These are phyloP conservation scores for Pascua guehoae DNA, from an alignment of 1,284 basidiomycete species.

Conservation along the genomic window DNA sequence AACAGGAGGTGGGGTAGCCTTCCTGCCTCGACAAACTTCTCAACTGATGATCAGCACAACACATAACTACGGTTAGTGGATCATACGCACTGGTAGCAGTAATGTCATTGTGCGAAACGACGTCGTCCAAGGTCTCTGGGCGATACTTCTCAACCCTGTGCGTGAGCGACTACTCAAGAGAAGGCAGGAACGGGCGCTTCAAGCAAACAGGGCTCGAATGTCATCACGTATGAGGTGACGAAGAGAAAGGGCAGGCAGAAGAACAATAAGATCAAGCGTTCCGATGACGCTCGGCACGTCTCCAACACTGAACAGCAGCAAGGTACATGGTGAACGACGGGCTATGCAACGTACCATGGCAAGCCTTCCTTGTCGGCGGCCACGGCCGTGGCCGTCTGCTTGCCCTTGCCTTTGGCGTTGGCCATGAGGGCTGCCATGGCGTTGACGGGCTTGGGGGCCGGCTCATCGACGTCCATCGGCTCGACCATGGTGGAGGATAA, in stretches of 20 bases:
- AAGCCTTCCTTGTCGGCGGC: constrained; percentile 42
- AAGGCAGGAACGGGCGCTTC: not conserved
- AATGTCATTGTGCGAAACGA: constrained; percentile 92
- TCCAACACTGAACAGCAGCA: not conserved
- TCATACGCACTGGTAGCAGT: constrained; percentile 69
- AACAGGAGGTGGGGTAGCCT: constrained; percentile 91
- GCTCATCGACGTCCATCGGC: constrained; percentile 32
- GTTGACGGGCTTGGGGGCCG: constrained; percentile 26
- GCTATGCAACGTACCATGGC: constrained; percentile 37
- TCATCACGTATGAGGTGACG: too few species aligned
- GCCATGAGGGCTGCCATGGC: constrained; percentile 46
- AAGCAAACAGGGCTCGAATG: too few species aligned
- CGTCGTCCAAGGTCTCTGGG: constrained; percentile 79
- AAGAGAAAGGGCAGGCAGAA: too few species aligned
- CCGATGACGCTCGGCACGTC: too few species aligned
- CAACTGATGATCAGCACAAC: constrained; percentile 58
- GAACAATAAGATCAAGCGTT: too few species aligned
- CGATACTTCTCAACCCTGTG: constrained; percentile 93
- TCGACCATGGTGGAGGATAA: constrained; percentile 12
- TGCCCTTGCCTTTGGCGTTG: constrained; percentile 39
- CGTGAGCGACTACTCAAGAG: not conserved
- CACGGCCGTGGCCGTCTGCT: constrained; percentile 34
- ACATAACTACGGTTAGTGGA: constrained; percentile 30
- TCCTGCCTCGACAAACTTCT: constrained; percentile 94
- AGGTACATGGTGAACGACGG: constrained; percentile 4